These are phyloP conservation scores for Phytophthora fragariae DNA, from an alignment of 352 stramenopile species.

Conservation along the genomic window DNA sequence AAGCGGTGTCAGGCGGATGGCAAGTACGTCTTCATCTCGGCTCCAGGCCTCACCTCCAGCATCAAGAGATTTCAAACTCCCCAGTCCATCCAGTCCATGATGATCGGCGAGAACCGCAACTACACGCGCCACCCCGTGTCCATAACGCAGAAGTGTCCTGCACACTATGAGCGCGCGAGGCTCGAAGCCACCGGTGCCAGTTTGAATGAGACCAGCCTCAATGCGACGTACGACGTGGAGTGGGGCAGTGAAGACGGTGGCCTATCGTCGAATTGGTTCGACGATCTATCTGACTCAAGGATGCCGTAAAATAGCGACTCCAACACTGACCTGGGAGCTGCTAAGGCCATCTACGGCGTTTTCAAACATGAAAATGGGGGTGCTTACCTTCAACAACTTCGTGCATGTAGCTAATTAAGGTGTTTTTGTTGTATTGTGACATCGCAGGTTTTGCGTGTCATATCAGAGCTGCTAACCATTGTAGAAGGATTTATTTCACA, in stretches of 20 bases:
- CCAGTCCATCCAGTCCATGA: conserved; percentile 11
- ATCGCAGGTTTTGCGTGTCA: not conserved
- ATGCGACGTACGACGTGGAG: not conserved
- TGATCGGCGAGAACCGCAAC: conserved; percentile 11
- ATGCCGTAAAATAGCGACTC: not conserved
- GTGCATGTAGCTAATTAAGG: not conserved
- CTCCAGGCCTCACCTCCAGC: conserved; percentile 1
- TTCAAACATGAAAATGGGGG: not conserved
- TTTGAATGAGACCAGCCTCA: not conserved
- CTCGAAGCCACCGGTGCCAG: not conserved
- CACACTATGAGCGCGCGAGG: not conserved
- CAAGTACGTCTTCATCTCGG: conserved; percentile 8
- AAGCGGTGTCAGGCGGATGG: not conserved
- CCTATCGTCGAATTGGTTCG: conserved; percentile 19
- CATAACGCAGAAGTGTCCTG: conserved; percentile 5
- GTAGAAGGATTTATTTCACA: not conserved
- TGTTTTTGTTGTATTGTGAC: not conserved
- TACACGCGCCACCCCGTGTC: conserved; percentile 6
- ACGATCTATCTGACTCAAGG: not conserved
- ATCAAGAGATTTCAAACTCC: conserved; percentile 1
- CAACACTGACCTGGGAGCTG: too few species aligned
- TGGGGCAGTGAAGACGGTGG: not conserved
- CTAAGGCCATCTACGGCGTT: too few species aligned
- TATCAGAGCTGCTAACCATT: not conserved
- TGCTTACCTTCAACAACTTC: too few species aligned